phyloP scores from a whole-genome alignment of 345 rosid species.

The Barbarea vulgaris region DNA sequence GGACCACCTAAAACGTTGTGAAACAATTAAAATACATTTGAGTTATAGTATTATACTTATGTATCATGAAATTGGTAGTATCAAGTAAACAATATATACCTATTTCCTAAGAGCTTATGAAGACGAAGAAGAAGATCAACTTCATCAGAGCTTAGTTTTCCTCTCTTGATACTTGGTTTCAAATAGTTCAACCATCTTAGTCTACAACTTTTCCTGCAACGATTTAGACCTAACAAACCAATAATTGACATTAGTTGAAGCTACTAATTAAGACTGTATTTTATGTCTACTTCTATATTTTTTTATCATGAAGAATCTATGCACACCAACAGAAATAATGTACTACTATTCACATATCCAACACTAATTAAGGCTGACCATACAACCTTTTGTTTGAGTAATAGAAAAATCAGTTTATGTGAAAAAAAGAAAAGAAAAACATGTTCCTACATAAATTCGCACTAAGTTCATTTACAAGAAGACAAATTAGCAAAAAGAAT shows the following conservation, averaged over 20 bases:
- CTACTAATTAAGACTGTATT: too few species aligned
- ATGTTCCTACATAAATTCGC: neutral
- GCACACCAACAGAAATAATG: neutral
- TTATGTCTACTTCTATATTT: neutral
- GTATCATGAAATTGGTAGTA: neutral
- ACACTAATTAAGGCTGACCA: too few species aligned
- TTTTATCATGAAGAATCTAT: slow-evolving; percentile 16
- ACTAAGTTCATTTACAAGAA: neutral
- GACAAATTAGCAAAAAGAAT: neutral
- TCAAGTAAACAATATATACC: slow-evolving; percentile 29
- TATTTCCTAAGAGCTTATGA: slow-evolving; percentile 40
- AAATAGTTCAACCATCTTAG: slow-evolving; percentile 66
- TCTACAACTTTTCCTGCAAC: slow-evolving; percentile 69
- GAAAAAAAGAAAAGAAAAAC: neutral
- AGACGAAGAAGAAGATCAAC: slow-evolving; percentile 52
- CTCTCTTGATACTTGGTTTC: slow-evolving; percentile 59
- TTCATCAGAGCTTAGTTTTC: slow-evolving; percentile 52
- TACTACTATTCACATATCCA: neutral
- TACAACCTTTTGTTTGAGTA: too few species aligned
- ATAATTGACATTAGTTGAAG: neutral
- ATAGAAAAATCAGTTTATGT: too few species aligned
- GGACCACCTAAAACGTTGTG: slow-evolving; percentile 46
- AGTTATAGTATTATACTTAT: neutral
- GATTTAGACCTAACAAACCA: slow-evolving; percentile 52
- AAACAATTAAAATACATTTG: neutral